A percentile compares a stretch with the other conserved stretches of the same genome.
Evolutionary conservation across 768 basidiomycete species (phyloP).

Genomic region (Hygrocybe coccinea): DNA sequence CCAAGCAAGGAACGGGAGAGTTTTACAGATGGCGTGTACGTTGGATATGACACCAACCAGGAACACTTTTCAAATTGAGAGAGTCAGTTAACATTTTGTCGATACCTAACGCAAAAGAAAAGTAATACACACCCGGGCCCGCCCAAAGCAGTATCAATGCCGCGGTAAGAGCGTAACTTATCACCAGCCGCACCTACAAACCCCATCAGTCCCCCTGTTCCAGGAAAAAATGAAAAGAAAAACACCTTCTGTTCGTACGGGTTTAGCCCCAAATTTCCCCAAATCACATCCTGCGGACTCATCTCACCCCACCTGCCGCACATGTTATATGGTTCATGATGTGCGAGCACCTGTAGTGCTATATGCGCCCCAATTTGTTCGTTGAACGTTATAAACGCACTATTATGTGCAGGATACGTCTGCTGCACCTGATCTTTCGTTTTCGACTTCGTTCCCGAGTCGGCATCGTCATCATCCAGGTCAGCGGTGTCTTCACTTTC

Average conservation of each 20-base stretch:
- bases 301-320: constrained; percentile 72
- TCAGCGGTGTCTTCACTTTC: constrained; percentile 15
- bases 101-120: not conserved
- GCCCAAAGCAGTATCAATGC: constrained; percentile 86
- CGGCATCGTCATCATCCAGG: constrained; percentile 8
- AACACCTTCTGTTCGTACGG: constrained; percentile 73
- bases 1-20: constrained; percentile 75
- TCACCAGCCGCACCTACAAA: constrained; percentile 44
- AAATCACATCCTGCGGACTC: constrained; percentile 84
- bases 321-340: constrained; percentile 67
- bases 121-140: constrained; percentile 55
- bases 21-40: constrained; percentile 60
- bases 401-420: constrained; percentile 55
- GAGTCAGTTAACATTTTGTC: not conserved
- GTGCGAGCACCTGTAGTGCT: constrained; percentile 66
- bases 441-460: constrained; percentile 8
- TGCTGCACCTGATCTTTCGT: constrained; percentile 1
- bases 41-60: constrained; percentile 88
- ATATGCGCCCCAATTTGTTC: constrained; percentile 91
- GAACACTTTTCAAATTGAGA: constrained; percentile 42
- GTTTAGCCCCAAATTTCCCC: constrained; percentile 85
- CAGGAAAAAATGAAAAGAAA: not conserved
- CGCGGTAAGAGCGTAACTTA: constrained; percentile 72
- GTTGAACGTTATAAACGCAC: constrained; percentile 88
- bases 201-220: not conserved